Evolutionary conservation across 73 alveolate species (phyloP).

Genomic region (Uronychia binucleata): DNA sequence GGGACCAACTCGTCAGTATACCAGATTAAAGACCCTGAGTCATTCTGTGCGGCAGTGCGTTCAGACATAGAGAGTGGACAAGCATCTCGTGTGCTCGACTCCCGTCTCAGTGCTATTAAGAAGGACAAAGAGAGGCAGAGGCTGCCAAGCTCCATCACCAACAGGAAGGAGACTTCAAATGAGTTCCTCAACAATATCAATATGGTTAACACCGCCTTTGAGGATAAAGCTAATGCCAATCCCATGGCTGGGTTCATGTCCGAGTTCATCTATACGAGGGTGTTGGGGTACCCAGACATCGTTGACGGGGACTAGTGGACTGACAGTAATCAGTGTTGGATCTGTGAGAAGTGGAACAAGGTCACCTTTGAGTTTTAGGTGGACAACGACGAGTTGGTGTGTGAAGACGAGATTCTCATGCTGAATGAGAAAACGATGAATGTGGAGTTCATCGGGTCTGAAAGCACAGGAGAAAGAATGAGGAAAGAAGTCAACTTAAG

Average conservation of each 20-base stretch:
- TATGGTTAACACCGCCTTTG: constrained; percentile 9
- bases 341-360: constrained; percentile 71
- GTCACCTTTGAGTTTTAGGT: constrained; percentile 12
- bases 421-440: neutral
- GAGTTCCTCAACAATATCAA: neutral
- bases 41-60: neutral
- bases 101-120: neutral
- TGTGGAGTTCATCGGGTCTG: neutral
- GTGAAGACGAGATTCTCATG: neutral
- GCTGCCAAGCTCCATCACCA: neutral
- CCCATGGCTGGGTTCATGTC: constrained; percentile 50
- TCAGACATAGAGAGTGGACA: neutral
- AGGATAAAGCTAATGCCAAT: constrained; percentile 26
- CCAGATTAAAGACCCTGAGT: neutral
- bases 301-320: constrained; percentile 43
- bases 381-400: constrained; percentile 12
- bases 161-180: neutral
- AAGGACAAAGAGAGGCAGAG: neutral
- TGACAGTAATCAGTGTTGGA: constrained; percentile 64
- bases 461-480: neutral
- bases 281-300: constrained; percentile 33
- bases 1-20: neutral
- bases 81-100: neutral
- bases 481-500: neutral
- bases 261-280: constrained; percentile 49